These are phyloP conservation scores for Mucuna pruriens DNA, from an alignment of 306 rosid species.

Conservation along the genomic window DNA sequence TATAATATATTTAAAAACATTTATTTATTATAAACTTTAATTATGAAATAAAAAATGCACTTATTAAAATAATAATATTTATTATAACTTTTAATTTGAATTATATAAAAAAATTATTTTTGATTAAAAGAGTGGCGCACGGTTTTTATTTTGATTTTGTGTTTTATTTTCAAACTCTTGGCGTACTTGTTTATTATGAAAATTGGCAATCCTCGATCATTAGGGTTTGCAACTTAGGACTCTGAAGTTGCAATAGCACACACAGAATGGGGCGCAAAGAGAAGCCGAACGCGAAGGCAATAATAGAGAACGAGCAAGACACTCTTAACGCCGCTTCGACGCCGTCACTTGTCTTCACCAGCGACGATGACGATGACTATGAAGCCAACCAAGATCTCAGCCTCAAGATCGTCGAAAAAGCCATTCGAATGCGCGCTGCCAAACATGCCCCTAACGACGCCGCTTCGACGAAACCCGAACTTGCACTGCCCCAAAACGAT, in stretches of 20 bases:
- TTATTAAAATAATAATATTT: too few species aligned
- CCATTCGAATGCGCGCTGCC: slow-evolving; percentile 55
- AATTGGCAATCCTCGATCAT: neutral
- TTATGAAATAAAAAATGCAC: too few species aligned
- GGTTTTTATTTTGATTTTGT: too few species aligned
- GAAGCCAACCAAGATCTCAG: slow-evolving; percentile 81
- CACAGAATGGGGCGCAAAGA: slow-evolving; percentile 50
- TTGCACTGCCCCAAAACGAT: neutral
- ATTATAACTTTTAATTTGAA: too few species aligned
- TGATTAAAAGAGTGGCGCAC: too few species aligned
- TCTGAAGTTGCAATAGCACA: neutral
- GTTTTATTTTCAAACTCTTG: neutral
- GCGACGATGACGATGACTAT: slow-evolving; percentile 74
- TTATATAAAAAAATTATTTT: too few species aligned
- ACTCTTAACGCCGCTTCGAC: slow-evolving; percentile 17
- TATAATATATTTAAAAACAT: too few species aligned
- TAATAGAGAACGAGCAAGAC: slow-evolving; percentile 34
- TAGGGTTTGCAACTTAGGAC: slow-evolving; percentile 31
- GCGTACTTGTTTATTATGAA: neutral
- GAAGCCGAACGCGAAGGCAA: slow-evolving; percentile 45
- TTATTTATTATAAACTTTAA: too few species aligned
- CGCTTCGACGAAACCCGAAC: slow-evolving; percentile 10
- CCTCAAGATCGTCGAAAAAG: slow-evolving; percentile 68
- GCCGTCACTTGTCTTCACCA: slow-evolving; percentile 28
- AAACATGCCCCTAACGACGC: slow-evolving; percentile 34